Percentiles rank a stretch among this genome's conserved stretches.
These are phyloP conservation scores for Medicago truncatula DNA, from an alignment of 306 rosid species.

Conservation along the genomic window DNA sequence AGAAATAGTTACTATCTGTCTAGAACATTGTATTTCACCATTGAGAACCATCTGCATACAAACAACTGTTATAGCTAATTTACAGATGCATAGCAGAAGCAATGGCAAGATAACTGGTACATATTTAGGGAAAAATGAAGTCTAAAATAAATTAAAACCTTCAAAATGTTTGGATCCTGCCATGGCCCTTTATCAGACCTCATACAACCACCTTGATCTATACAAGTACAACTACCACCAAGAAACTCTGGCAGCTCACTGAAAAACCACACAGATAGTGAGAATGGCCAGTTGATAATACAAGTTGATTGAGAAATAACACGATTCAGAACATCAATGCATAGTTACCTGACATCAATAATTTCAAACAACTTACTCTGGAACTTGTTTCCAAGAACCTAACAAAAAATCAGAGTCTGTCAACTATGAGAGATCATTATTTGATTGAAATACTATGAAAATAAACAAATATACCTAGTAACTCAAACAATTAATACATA, in stretches of 20 bases:
- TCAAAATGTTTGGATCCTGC: constrained; percentile 76
- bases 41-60: constrained; percentile 69
- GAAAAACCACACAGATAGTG: constrained; percentile 42
- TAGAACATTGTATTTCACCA: constrained; percentile 73
- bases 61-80: constrained; percentile 34
- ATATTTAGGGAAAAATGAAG: constrained; percentile 23
- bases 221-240: constrained; percentile 87
- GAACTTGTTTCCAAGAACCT: constrained; percentile 91
- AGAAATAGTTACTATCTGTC: constrained; percentile 75
- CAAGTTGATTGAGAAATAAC: constrained; percentile 28
- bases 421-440: constrained; percentile 28
- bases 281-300: constrained; percentile 24
- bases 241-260: constrained; percentile 92
- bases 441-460: constrained; percentile 31
- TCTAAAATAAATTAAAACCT: constrained; percentile 54
- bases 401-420: constrained; percentile 42
- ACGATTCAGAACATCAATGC: constrained; percentile 13
- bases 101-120: constrained; percentile 13
- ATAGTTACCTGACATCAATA: constrained; percentile 74
- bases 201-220: constrained; percentile 82
- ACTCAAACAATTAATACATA: constrained; percentile 50
- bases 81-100: constrained; percentile 29
- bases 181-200: constrained; percentile 93
- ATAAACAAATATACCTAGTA: constrained; percentile 3
- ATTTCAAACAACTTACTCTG: constrained; percentile 79